phyloP scores from a whole-genome alignment of 148 eudicot species.

The Tetragonia tetragonoides region DNA sequence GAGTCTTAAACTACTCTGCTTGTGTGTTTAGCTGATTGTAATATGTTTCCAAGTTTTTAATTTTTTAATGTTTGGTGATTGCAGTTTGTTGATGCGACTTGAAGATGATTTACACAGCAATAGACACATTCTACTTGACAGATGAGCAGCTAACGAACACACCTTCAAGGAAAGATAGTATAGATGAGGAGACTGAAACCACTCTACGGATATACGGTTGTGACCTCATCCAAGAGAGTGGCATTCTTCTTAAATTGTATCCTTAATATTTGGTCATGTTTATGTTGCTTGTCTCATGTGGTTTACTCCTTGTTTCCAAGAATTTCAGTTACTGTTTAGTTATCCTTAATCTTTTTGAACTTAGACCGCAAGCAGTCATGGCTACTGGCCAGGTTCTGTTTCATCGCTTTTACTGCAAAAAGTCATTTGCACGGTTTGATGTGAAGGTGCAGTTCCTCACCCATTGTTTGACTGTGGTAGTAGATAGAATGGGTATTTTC shows the following conservation, averaged over 20 bases:
- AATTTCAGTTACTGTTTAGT: not conserved
- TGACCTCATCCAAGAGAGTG: conserved; percentile 90
- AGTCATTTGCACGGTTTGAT: conserved; percentile 83
- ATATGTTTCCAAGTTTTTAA: not conserved
- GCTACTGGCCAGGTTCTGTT: conserved; percentile 94
- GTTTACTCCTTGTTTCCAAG: not conserved
- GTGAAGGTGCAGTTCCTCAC: conserved; percentile 58
- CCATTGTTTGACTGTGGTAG: not conserved
- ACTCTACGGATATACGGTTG: conserved; percentile 88
- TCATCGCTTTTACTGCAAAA: conserved; percentile 94
- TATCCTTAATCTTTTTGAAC: conserved; percentile 36
- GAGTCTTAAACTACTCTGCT: not conserved
- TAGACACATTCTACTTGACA: conserved; percentile 82
- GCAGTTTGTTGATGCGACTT: conserved; percentile 3
- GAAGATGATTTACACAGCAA: conserved; percentile 87
- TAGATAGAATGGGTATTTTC: not conserved
- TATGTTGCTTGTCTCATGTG: not conserved
- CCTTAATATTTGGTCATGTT: conserved; percentile 32
- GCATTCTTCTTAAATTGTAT: conserved; percentile 85
- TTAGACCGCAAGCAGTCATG: conserved; percentile 94
- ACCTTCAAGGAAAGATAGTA: conserved; percentile 82
- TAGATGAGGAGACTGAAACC: conserved; percentile 77
- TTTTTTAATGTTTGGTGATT: not conserved
- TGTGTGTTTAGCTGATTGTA: not conserved
- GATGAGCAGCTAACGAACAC: conserved; percentile 75